phyloP scores from a whole-genome alignment of 1,139 yeast species.

The Taphrina flavorubra region DNA sequence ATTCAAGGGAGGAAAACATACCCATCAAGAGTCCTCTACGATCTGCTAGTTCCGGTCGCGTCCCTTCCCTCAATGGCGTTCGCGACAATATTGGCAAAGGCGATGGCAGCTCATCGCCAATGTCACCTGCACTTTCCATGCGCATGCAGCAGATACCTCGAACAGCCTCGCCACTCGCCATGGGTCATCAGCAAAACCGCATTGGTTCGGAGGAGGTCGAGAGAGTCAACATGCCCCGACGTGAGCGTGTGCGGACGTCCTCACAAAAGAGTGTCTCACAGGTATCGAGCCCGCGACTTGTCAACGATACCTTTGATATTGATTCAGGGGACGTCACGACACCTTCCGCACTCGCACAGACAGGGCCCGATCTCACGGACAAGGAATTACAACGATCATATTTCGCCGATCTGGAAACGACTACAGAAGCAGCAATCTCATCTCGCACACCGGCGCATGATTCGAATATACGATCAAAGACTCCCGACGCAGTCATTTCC shows the following conservation, averaged over 20 bases:
- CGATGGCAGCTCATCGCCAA: conserved; percentile 38
- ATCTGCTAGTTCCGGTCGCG: background rate
- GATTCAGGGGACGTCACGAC: background rate
- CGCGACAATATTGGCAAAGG: background rate
- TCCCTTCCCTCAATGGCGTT: background rate
- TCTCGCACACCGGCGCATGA: background rate
- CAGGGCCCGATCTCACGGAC: background rate
- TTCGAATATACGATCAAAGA: background rate
- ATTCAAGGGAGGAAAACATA: background rate
- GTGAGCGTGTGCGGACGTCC: conserved; percentile 32
- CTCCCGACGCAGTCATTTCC: conserved; percentile 7
- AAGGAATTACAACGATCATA: background rate
- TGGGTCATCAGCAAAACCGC: background rate
- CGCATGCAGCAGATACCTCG: conserved; percentile 31
- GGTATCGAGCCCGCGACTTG: conserved; percentile 1
- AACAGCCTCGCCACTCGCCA: conserved; percentile 15
- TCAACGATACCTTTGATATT: background rate
- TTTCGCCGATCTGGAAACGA: conserved; percentile 5
- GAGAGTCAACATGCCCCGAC: conserved; percentile 16
- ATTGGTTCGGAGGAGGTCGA: conserved; percentile 24
- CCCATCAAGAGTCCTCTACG: conserved; percentile 22
- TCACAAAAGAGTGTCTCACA: conserved; percentile 7
- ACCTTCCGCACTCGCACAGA: background rate
- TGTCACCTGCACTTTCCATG: conserved; percentile 38
- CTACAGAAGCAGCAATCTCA: background rate